phyloP scores from a whole-genome alignment of 2,329 filamentous ascomycete genomes.

The Coleophoma eucalyptorum region DNA sequence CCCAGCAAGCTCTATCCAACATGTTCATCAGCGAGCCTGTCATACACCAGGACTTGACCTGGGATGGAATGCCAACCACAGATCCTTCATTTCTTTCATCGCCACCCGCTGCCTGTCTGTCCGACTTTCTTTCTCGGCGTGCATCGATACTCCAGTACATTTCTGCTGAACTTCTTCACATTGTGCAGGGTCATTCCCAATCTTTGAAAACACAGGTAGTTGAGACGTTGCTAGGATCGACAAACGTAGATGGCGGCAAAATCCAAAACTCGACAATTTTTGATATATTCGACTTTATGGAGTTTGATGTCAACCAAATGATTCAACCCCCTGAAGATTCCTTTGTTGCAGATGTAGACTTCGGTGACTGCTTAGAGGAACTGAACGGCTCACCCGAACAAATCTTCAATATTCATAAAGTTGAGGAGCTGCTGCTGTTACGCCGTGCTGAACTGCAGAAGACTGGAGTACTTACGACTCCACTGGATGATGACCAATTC shows the following conservation, averaged over 20 bases:
- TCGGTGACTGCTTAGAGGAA: conserved; percentile 60
- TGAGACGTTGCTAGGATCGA: conserved; percentile 74
- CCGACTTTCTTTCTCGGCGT: conserved; percentile 72
- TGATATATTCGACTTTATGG: conserved; percentile 89
- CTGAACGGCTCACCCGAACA: conserved; percentile 50
- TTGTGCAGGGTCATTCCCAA: conserved; percentile 66
- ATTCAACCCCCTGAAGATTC: conserved; percentile 48
- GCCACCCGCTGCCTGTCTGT: conserved; percentile 17
- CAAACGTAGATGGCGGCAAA: conserved; percentile 62
- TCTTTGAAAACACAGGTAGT: conserved; percentile 66
- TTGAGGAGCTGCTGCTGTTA: conserved; percentile 70
- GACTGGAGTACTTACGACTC: conserved; percentile 42
- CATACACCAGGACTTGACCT: conserved; percentile 65
- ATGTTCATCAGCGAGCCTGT: conserved; percentile 69
- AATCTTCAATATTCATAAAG: conserved; percentile 66
- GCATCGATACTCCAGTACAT: conserved; percentile 81
- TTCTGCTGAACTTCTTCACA: conserved; percentile 76
- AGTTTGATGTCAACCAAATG: conserved; percentile 48
- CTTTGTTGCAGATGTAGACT: conserved; percentile 63
- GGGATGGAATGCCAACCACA: conserved; percentile 64
- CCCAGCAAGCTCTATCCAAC: conserved; percentile 75
- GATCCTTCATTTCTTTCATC: conserved; percentile 66
- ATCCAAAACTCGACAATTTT: conserved; percentile 74
- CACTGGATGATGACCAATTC: conserved; percentile 45
- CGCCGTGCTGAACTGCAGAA: conserved; percentile 60